Conservation (phyloP, 176 grass and related monocot species). For the Juncus effusus region DNA sequence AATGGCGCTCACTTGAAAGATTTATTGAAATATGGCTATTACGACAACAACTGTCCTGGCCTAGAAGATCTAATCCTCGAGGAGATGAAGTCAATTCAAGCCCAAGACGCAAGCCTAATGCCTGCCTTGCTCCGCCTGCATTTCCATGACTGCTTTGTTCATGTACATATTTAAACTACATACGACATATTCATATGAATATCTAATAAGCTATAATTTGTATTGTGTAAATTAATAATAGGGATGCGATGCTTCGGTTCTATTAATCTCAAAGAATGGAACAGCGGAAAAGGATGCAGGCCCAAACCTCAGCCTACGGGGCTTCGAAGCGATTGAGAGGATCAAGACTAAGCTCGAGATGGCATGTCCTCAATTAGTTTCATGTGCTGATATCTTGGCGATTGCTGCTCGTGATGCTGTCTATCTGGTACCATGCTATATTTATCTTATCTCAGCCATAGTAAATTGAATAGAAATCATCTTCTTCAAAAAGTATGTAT, state of each 20-base stretch:
- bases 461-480: too few species aligned
- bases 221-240: constrained; percentile 3
- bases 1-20: too few species aligned
- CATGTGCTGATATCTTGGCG: constrained; percentile 58
- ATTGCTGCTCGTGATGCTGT: constrained; percentile 57
- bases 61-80: constrained; percentile 47
- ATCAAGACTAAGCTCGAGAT: constrained; percentile 59
- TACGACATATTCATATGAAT: not conserved
- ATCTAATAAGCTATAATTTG: too few species aligned
- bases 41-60: constrained; percentile 35
- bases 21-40: constrained; percentile 17
- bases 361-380: constrained; percentile 47
- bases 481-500: too few species aligned
- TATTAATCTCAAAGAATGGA: constrained; percentile 28
- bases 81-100: constrained; percentile 38
- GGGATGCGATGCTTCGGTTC: constrained; percentile 54
- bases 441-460: not conserved
- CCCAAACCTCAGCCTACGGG: constrained; percentile 37
- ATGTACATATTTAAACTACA: constrained; percentile 20
- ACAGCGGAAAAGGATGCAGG: constrained; percentile 33
- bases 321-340: constrained; percentile 36
- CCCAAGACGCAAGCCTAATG: constrained; percentile 17
- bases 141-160: constrained; percentile 63
- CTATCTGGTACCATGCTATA: constrained; percentile 26
- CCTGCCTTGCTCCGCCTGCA: constrained; percentile 52